These are phyloP conservation scores for Phytophthora pistaciae DNA, from an alignment of 352 stramenopile genomes.

Conservation along the genomic window DNA sequence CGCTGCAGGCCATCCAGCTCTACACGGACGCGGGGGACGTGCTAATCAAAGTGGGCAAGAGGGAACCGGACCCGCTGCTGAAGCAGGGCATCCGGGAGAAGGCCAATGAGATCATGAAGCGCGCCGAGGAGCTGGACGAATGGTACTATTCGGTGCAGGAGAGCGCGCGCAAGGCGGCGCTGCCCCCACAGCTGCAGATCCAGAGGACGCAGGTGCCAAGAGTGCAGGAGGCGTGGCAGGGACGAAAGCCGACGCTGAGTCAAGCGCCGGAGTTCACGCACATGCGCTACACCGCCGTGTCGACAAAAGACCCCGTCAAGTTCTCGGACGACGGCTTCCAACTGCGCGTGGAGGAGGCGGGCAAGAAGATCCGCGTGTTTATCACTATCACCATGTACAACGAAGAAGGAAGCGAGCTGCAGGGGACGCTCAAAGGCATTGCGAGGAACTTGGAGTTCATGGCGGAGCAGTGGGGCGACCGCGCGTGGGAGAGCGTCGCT, in stretches of 20 bases:
- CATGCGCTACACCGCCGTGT: conserved; percentile 62
- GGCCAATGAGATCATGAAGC: conserved; percentile 53
- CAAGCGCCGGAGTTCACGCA: conserved; percentile 47
- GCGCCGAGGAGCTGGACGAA: conserved; percentile 52
- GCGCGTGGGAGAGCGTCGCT: conserved; percentile 51
- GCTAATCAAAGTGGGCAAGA: conserved; percentile 42
- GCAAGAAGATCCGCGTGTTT: conserved; percentile 51
- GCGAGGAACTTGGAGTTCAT: conserved; percentile 51
- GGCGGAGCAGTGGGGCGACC: conserved; percentile 47
- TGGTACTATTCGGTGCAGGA: conserved; percentile 60
- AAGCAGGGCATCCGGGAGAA: conserved; percentile 57
- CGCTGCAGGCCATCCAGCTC: conserved; percentile 49
- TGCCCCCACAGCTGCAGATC: conserved; percentile 49
- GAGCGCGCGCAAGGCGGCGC: conserved; percentile 37
- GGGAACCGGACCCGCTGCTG: conserved; percentile 47
- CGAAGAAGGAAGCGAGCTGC: conserved; percentile 52
- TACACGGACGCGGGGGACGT: conserved; percentile 52
- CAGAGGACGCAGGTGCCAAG: conserved; percentile 53
- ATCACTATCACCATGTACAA: conserved; percentile 68
- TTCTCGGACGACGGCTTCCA: conserved; percentile 55
- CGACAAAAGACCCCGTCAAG: conserved; percentile 51
- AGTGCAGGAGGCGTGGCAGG: conserved; percentile 50
- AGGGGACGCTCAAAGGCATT: conserved; percentile 50
- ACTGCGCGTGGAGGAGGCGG: conserved; percentile 42
- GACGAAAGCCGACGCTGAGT: conserved; percentile 33